Percentiles rank a stretch among this genome's conserved stretches.
These are phyloP conservation scores for Neolentinus lepideus DNA, from an alignment of 1,284 basidiomycete genomes.

Conservation along the genomic window DNA sequence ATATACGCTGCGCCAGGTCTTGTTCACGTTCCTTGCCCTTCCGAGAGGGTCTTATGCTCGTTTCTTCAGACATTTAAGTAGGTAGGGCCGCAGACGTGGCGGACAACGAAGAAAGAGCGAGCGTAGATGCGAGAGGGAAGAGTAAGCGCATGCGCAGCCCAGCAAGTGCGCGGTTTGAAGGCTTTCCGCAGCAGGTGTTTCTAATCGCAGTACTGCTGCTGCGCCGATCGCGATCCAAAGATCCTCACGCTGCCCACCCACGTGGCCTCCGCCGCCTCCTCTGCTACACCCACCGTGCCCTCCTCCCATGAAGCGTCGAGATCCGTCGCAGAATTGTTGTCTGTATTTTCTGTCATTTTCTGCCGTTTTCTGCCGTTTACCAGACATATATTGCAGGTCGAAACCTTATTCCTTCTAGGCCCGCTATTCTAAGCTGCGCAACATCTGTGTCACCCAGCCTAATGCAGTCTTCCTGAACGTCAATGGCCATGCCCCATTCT, in stretches of 20 bases:
- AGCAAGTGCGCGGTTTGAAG: neutral
- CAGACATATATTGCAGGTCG: too few species aligned
- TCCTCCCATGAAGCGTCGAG: neutral
- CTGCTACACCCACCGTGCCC: neutral
- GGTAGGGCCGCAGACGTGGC: neutral
- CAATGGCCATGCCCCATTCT: neutral
- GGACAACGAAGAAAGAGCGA: neutral
- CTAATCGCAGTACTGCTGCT: neutral
- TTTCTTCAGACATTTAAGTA: neutral
- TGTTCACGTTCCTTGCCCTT: slow-evolving; percentile 30
- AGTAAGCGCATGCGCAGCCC: neutral
- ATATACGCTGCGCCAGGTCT: slow-evolving; percentile 63
- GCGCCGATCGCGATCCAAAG: neutral
- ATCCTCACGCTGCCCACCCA: neutral
- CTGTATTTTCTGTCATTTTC: neutral
- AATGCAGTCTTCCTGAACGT: neutral
- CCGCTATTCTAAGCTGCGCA: neutral
- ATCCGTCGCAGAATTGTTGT: neutral
- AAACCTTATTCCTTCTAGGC: neutral
- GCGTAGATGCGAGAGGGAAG: neutral
- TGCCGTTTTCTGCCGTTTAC: too few species aligned
- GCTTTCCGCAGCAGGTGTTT: neutral
- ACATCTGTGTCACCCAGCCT: neutral
- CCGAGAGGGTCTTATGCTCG: slow-evolving; percentile 12
- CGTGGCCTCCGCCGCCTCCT: neutral